Percentiles rank a stretch among this genome's conserved stretches.
phyloP scores from a whole-genome alignment of 2,329 filamentous ascomycete species.

The Colletotrichum liriopes region DNA sequence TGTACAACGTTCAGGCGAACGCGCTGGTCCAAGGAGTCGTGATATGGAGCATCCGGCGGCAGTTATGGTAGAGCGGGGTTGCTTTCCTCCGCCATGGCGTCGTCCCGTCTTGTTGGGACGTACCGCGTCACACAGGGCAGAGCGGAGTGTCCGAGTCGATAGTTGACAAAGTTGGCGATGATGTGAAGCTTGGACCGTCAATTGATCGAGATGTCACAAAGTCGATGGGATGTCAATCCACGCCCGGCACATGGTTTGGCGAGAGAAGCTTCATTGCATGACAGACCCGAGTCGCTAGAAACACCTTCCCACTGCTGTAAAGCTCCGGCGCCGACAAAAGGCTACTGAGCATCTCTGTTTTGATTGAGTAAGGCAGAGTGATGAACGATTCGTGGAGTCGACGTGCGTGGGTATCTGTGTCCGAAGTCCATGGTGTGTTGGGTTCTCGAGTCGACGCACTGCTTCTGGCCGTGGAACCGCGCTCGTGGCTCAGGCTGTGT shows the following conservation, averaged over 20 bases:
- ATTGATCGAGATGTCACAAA: neutral
- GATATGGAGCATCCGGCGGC: slow-evolving; percentile 4
- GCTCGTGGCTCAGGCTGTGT: neutral
- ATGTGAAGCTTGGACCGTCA: neutral
- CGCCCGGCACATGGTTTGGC: neutral
- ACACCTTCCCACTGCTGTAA: neutral
- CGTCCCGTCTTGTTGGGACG: too few relatives aligned
- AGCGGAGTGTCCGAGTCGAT: too few relatives aligned
- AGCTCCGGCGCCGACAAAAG: neutral
- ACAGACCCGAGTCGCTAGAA: neutral
- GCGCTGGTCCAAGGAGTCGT: neutral
- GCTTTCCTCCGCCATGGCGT: too few relatives aligned
- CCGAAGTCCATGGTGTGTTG: neutral
- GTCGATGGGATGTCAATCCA: neutral
- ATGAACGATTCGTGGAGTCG: neutral
- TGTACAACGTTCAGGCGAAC: slow-evolving; percentile 10
- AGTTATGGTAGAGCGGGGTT: neutral
- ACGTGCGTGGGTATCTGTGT: neutral
- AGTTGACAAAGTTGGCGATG: too few relatives aligned
- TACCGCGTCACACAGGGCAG: too few relatives aligned
- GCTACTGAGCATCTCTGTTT: neutral
- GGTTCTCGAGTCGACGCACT: too few relatives aligned
- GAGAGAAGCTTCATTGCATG: neutral
- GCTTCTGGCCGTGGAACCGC: neutral
- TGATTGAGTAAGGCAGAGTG: neutral